These are phyloP conservation scores for Alternaria incomplexa DNA, from an alignment of 2,329 filamentous ascomycete genomes.

Conservation along the genomic window DNA sequence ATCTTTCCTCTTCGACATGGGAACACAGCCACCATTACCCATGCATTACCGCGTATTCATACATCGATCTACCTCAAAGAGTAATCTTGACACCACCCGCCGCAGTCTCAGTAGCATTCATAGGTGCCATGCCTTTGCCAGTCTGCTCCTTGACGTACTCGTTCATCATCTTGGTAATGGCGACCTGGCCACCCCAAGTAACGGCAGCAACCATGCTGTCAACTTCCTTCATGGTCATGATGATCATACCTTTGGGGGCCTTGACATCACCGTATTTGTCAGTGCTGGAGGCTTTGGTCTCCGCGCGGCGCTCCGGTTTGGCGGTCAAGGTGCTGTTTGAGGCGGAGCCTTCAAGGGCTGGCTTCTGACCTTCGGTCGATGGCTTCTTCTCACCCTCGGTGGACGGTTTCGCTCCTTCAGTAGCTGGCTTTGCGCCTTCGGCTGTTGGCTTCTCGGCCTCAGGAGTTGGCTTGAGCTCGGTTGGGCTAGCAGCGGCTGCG, in stretches of 20 bases:
- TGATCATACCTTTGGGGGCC: conserved; percentile 33
- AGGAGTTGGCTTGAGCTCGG: not conserved
- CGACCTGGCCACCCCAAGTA: conserved; percentile 37
- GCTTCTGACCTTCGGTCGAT: conserved; percentile 7
- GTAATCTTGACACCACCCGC: conserved; percentile 1
- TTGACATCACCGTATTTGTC: conserved; percentile 28
- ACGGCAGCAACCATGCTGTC: conserved; percentile 38
- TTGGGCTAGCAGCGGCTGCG: not conserved
- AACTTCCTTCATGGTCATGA: conserved; percentile 45
- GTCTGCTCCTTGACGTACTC: conserved; percentile 40
- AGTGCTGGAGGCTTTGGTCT: conserved; percentile 18
- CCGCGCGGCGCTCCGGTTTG: conserved; percentile 18
- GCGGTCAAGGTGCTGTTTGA: conserved; percentile 21
- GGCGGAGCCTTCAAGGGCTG: conserved; percentile 8
- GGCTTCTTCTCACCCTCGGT: conserved; percentile 5
- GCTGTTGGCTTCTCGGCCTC: conserved; percentile 6
- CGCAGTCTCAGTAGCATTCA: not conserved
- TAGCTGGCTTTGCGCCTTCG: conserved; percentile 7
- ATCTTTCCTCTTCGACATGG: not conserved
- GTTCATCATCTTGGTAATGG: conserved; percentile 45
- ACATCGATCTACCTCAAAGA: not conserved
- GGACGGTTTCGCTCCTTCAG: conserved; percentile 4
- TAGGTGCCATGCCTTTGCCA: conserved; percentile 15
- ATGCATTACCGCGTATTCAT: not conserved
- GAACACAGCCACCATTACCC: not conserved